Conservation (phyloP, 805 yeast species). For the Candida berthetii region DNA sequence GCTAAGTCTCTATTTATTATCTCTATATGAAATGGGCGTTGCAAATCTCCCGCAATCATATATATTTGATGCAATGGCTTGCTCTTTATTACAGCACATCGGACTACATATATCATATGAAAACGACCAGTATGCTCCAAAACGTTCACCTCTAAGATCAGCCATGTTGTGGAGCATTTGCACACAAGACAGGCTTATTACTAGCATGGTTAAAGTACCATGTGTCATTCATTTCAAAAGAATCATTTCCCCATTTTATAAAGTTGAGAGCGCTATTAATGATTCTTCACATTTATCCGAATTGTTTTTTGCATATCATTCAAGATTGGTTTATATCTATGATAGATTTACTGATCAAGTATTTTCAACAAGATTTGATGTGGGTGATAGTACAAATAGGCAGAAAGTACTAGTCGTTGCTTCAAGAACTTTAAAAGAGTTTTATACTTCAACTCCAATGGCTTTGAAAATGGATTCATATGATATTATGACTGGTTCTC, state of each 20-base stretch:
- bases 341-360: slow-evolving; percentile 29
- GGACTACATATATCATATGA: slow-evolving; percentile 23
- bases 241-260: slow-evolving; percentile 25
- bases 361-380: slow-evolving; percentile 22
- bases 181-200: slow-evolving; percentile 23
- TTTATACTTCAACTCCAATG: slow-evolving; percentile 17
- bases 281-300: slow-evolving; percentile 14
- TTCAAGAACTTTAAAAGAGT: slow-evolving; percentile 16
- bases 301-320: slow-evolving; percentile 18
- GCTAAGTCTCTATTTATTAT: slow-evolving; percentile 19
- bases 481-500: neutral
- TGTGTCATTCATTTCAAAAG: slow-evolving; percentile 26
- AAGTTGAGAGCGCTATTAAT: slow-evolving; percentile 7
- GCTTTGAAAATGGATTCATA: slow-evolving; percentile 4
- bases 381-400: slow-evolving; percentile 25
- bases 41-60: slow-evolving; percentile 24
- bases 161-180: slow-evolving; percentile 25
- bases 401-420: slow-evolving; percentile 19
- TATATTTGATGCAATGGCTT: slow-evolving; percentile 22
- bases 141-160: slow-evolving; percentile 17
- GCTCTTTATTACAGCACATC: slow-evolving; percentile 27
- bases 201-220: slow-evolving; percentile 21
- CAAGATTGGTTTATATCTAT: slow-evolving; percentile 23
- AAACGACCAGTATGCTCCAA: slow-evolving; percentile 2
- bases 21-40: slow-evolving; percentile 25